phyloP scores from a whole-genome alignment of 495 filamentous ascomycete genomes.

The Cenococcum geophilum region DNA sequence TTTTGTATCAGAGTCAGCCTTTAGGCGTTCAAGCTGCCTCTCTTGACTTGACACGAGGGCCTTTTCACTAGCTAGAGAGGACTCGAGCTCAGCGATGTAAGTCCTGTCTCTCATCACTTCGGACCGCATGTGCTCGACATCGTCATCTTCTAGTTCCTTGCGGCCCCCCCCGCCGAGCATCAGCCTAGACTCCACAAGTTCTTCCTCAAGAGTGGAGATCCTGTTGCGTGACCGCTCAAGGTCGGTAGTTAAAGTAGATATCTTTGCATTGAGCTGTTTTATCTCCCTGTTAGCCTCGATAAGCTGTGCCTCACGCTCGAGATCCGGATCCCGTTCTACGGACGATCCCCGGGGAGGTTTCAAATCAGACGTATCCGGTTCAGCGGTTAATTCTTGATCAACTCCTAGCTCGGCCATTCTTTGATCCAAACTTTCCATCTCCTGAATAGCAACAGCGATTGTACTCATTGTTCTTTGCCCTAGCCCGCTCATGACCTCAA shows the following conservation, averaged over 20 bases:
- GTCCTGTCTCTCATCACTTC: constrained; percentile 33
- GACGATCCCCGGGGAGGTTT: constrained; percentile 15
- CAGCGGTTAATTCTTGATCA: constrained; percentile 25
- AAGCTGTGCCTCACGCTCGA: constrained; percentile 35
- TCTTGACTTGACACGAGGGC: constrained; percentile 51
- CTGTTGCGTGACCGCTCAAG: constrained; percentile 27
- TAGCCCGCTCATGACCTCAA: constrained; percentile 33
- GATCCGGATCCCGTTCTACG: constrained; percentile 34
- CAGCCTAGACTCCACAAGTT: constrained; percentile 34
- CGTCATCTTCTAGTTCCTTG: constrained; percentile 23
- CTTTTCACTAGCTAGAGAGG: constrained; percentile 33
- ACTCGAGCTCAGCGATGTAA: constrained; percentile 40
- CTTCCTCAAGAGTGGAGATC: constrained; percentile 36
- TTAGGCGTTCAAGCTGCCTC: constrained; percentile 54
- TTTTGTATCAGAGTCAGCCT: constrained; percentile 39
- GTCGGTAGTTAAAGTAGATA: constrained; percentile 24
- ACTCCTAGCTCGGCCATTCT: constrained; percentile 27
- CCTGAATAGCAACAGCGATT: constrained; percentile 35
- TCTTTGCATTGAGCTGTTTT: constrained; percentile 15
- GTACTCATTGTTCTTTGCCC: constrained; percentile 31
- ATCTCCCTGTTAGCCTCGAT: constrained; percentile 30
- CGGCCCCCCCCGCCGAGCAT: constrained; percentile 32
- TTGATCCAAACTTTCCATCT: constrained; percentile 34
- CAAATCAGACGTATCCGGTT: constrained; percentile 20
- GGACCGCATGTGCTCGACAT: constrained; percentile 31